These are phyloP conservation scores for Globisporangium recalcitrans DNA, from an alignment of 352 stramenopile genomes.

Conservation along the genomic window DNA sequence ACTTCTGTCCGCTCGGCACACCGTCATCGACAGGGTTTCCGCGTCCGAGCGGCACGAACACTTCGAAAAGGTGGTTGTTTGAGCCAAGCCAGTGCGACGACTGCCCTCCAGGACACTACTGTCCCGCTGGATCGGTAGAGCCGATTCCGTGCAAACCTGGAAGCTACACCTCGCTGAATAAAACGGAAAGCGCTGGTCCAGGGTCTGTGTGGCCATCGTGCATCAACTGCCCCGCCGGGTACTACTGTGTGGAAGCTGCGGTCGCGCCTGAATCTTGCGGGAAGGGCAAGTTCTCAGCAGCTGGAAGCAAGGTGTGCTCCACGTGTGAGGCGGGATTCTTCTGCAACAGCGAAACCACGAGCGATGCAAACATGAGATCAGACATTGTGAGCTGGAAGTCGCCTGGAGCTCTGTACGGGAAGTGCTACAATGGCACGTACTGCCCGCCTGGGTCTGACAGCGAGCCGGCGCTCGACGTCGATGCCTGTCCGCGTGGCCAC, in stretches of 20 bases:
- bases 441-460: conserved; percentile 61
- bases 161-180: conserved; percentile 68
- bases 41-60: conserved; percentile 84
- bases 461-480: conserved; percentile 59
- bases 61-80: conserved; percentile 64
- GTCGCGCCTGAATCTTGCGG: conserved; percentile 60
- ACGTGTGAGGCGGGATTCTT: conserved; percentile 73
- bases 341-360: conserved; percentile 69
- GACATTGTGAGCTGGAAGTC: conserved; percentile 49
- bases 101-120: conserved; percentile 76
- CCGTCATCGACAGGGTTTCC: conserved; percentile 56
- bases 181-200: conserved; percentile 59
- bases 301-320: conserved; percentile 50
- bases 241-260: conserved; percentile 69
- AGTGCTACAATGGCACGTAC: conserved; percentile 87
- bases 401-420: conserved; percentile 55
- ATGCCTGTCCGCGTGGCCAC: conserved; percentile 77
- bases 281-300: conserved; percentile 53
- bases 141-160: conserved; percentile 71
- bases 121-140: conserved; percentile 47
- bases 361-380: conserved; percentile 51
- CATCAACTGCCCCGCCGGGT: conserved; percentile 71
- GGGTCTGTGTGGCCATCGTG: conserved; percentile 56
- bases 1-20: conserved; percentile 89
- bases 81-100: conserved; percentile 72